Conservation (phyloP, 78 protist genomes). For the Polysphondylium violaceum region DNA sequence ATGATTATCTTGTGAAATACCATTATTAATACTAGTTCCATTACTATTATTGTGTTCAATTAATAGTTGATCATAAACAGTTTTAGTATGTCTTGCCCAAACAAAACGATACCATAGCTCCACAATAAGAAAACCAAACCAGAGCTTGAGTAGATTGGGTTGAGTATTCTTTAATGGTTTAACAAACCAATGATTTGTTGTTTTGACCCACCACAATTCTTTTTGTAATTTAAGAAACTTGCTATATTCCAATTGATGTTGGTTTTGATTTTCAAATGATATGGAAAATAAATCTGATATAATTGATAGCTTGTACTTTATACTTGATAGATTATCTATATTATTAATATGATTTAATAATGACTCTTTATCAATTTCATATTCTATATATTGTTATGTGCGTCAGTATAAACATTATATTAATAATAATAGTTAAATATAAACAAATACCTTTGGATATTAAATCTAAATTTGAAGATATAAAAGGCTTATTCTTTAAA, state of each 20-base stretch:
- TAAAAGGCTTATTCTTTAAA: too few species aligned
- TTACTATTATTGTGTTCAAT: not conserved
- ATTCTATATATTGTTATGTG: not conserved
- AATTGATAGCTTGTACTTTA: not conserved
- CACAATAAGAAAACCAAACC: slow-evolving; percentile 52
- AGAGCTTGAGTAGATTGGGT: slow-evolving; percentile 8
- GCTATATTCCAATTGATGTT: slow-evolving; percentile 9
- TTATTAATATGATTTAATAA: not conserved
- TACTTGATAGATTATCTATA: not conserved
- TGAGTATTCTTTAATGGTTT: slow-evolving; percentile 4
- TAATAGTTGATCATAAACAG: slow-evolving; percentile 1
- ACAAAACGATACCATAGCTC: slow-evolving; percentile 71
- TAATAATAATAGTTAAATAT: too few species aligned
- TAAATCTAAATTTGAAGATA: too few species aligned
- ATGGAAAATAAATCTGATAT: slow-evolving; percentile 4
- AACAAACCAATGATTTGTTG: slow-evolving; percentile 12
- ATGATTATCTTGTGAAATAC: too few species aligned
- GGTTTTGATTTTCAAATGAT: slow-evolving; percentile 5
- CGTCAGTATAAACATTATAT: too few species aligned
- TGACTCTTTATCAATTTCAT: slow-evolving; percentile 6
- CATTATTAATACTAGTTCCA: not conserved
- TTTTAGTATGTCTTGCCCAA: slow-evolving; percentile 63
- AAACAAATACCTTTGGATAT: too few species aligned
- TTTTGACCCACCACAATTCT: slow-evolving; percentile 69
- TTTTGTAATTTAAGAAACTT: slow-evolving; percentile 39